Conservation (phyloP, 257 asterid genomes). For the Paulownia fortunei region DNA sequence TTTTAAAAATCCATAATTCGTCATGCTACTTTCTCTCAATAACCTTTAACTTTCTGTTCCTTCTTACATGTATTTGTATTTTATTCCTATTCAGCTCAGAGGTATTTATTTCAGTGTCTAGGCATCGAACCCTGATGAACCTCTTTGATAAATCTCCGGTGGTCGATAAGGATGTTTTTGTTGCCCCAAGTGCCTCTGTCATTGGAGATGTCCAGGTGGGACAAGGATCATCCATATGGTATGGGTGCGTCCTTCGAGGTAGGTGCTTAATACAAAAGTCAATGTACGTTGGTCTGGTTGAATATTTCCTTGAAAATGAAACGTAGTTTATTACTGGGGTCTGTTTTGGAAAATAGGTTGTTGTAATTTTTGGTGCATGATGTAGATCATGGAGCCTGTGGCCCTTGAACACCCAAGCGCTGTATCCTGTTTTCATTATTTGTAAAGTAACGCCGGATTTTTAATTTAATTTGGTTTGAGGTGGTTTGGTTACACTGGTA, state of each 20-base stretch:
- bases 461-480: background rate
- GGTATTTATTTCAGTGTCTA: slow-evolving; percentile 58
- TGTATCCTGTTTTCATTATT: background rate
- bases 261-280: slow-evolving; percentile 9
- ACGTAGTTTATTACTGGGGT: background rate
- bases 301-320: slow-evolving; percentile 3
- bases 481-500: background rate
- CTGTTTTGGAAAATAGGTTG: background rate
- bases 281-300: background rate
- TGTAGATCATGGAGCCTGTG: background rate
- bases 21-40: background rate
- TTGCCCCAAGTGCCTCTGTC: slow-evolving; percentile 87
- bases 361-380: background rate
- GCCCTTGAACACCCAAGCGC: background rate
- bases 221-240: slow-evolving; percentile 80
- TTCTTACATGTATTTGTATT: background rate
- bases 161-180: slow-evolving; percentile 74
- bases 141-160: slow-evolving; percentile 69
- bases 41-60: slow-evolving; percentile 9
- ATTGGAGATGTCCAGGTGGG: slow-evolving; percentile 84
- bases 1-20: background rate
- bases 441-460: background rate
- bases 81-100: background rate
- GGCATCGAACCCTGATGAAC: slow-evolving; percentile 83
- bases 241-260: slow-evolving; percentile 90